phyloP scores from a whole-genome alignment of 23 red algal species.

The Gracilaria domingensis region DNA sequence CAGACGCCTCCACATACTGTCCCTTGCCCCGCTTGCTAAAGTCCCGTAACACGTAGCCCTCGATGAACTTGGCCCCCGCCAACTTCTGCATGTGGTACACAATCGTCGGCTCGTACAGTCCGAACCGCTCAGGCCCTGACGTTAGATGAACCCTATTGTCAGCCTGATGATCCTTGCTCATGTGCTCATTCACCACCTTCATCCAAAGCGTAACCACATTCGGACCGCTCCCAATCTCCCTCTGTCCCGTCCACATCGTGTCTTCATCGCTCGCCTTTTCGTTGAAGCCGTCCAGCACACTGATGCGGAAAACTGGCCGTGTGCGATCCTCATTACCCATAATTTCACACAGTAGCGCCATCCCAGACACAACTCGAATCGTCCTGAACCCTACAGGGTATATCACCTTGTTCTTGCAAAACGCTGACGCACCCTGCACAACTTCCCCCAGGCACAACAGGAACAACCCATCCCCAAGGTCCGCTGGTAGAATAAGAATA shows the following conservation, averaged over 20 bases:
- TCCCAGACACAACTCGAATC: constrained; percentile 7
- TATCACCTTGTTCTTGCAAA: constrained; percentile 43
- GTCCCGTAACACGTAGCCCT: constrained; percentile 48
- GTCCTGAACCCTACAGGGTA: constrained; percentile 64
- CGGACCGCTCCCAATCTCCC: not conserved
- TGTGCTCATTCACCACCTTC: constrained; percentile 37
- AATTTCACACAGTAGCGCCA: constrained; percentile 51
- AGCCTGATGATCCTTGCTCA: constrained; percentile 6
- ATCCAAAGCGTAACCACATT: constrained; percentile 33
- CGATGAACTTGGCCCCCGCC: constrained; percentile 40
- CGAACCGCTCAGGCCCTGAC: constrained; percentile 50
- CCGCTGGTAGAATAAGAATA: constrained; percentile 31
- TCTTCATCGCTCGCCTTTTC: constrained; percentile 17
- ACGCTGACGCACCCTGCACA: constrained; percentile 2
- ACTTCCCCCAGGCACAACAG: constrained; percentile 56
- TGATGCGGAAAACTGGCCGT: constrained; percentile 48
- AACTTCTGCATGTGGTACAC: constrained; percentile 68
- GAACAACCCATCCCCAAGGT: constrained; percentile 52
- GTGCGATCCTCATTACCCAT: constrained; percentile 14
- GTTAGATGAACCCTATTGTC: constrained; percentile 19
- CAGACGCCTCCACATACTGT: constrained; percentile 28
- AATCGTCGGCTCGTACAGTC: constrained; percentile 69
- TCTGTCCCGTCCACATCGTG: constrained; percentile 15
- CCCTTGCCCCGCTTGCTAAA: constrained; percentile 48
- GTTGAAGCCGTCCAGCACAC: constrained; percentile 40